A percentile compares a stretch with the other conserved stretches of the same genome.
Evolutionary conservation across 1,284 basidiomycete genomes (phyloP).

Genomic region (Pseudozyma thailandica): DNA sequence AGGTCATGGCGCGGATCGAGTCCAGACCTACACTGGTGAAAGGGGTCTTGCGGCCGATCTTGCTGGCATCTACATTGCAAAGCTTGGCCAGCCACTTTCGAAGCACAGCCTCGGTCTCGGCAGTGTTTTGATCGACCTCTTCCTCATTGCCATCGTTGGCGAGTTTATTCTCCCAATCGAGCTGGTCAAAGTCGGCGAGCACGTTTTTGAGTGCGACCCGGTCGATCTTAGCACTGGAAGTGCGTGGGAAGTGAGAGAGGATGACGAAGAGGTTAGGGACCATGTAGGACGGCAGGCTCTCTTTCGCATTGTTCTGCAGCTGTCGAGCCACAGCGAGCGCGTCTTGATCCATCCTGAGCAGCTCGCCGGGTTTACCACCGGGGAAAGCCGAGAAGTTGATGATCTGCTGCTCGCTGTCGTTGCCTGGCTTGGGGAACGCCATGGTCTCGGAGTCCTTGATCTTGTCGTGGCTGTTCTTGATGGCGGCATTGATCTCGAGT

Average conservation of each 20-base stretch:
- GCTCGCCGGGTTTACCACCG: conserved; percentile 16
- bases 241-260: conserved; percentile 67
- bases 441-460: conserved; percentile 66
- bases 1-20: conserved; percentile 65
- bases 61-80: conserved; percentile 48
- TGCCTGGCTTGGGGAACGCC: conserved; percentile 52
- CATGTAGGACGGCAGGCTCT: conserved; percentile 65
- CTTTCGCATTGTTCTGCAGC: conserved; percentile 50
- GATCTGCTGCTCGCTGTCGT: conserved; percentile 57
- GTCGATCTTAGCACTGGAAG: conserved; percentile 69
- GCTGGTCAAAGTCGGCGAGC: conserved; percentile 56
- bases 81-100: conserved; percentile 50
- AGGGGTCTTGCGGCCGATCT: conserved; percentile 56
- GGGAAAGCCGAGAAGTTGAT: conserved; percentile 67
- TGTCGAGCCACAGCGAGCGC: conserved; percentile 52
- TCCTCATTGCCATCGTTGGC: conserved; percentile 36
- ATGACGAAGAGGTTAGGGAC: conserved; percentile 66
- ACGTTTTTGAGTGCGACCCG: conserved; percentile 64
- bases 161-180: conserved; percentile 60
- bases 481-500: conserved; percentile 68
- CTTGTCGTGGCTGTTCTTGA: conserved; percentile 56
- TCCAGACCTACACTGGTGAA: conserved; percentile 64
- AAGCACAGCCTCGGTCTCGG: conserved; percentile 40
- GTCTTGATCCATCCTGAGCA: conserved; percentile 52
- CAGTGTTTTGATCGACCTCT: conserved; percentile 18